A percentile compares a stretch with the other conserved stretches of the same genome.
These are phyloP conservation scores for Asclepias syriaca DNA, from an alignment of 257 asterid genomes.

Conservation along the genomic window DNA sequence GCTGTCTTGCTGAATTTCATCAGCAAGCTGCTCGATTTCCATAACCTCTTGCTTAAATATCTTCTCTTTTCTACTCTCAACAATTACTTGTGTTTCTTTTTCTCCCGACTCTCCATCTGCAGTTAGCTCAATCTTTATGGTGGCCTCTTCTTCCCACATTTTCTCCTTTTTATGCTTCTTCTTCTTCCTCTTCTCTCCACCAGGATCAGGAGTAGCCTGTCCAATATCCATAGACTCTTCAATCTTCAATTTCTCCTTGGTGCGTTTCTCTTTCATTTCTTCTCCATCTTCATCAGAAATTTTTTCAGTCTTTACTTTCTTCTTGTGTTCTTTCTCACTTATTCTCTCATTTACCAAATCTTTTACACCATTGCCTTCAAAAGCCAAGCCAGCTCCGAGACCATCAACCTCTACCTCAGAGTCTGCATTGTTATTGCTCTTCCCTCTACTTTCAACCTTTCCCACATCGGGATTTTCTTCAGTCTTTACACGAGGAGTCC, in stretches of 20 bases:
- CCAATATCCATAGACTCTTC: not conserved
- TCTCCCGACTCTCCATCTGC: not conserved
- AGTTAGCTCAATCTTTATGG: not conserved
- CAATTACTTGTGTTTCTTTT: not conserved
- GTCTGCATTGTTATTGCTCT: not conserved
- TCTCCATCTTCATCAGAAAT: not conserved
- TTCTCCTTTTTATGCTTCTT: not conserved
- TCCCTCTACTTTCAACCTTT: not conserved
- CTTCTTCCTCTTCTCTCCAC: not conserved
- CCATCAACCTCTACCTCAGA: not conserved
- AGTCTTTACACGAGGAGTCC: not conserved
- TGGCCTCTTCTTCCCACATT: not conserved
- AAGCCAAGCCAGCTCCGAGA: not conserved
- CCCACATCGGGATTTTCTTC: not conserved
- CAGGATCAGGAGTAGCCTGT: not conserved
- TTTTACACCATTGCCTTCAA: not conserved
- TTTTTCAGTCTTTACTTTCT: not conserved
- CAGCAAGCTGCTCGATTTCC: not conserved
- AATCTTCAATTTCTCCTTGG: not conserved
- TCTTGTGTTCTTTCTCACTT: not conserved
- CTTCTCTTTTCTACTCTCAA: not conserved
- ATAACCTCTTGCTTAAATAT: not conserved
- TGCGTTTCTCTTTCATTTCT: not conserved
- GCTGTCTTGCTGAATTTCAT: conserved; percentile 9
- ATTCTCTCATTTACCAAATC: not conserved